Evolutionary conservation across 192 early-diverging fungal genomes (phyloP).

Genomic region (Backusella westeae): DNA sequence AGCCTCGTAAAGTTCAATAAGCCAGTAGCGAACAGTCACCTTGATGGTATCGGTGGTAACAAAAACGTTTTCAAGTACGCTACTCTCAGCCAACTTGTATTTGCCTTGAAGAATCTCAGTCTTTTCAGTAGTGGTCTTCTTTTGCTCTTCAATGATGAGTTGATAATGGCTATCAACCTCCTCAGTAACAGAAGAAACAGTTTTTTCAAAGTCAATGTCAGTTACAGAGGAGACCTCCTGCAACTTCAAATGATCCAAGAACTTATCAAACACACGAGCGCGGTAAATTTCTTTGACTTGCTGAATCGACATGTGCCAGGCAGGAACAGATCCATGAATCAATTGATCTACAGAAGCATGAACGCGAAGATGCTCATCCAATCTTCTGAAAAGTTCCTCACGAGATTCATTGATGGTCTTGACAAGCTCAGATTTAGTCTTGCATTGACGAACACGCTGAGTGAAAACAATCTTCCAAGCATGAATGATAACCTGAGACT

Average conservation of each 20-base stretch:
- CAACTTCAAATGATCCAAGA: conserved; percentile 5
- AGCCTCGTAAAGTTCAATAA: conserved; percentile 7
- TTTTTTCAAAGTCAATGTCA: conserved; percentile 6
- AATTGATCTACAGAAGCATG: conserved; percentile 14
- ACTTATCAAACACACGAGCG: conserved; percentile 20
- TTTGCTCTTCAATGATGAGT: not conserved
- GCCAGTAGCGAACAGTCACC: conserved; percentile 27
- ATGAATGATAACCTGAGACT: conserved; percentile 12
- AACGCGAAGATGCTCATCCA: conserved; percentile 15
- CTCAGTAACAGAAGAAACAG: not conserved
- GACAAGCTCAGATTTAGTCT: conserved; percentile 1
- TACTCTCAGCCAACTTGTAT: not conserved
- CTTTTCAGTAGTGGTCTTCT: not conserved
- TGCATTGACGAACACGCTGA: conserved; percentile 15
- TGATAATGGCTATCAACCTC: conserved; percentile 21
- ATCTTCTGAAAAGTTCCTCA: conserved; percentile 14
- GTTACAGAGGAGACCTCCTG: not conserved
- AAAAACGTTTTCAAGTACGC: conserved; percentile 11
- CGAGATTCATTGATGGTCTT: conserved; percentile 13
- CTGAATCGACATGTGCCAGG: conserved; percentile 20
- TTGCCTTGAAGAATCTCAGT: not conserved
- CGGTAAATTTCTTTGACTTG: conserved; percentile 27
- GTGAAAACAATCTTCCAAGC: conserved; percentile 20
- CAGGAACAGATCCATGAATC: conserved; percentile 10
- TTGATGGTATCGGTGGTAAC: conserved; percentile 19